Evolutionary conservation across 2,329 filamentous ascomycete genomes (phyloP).

Genomic region (Aquanectria penicillioides): DNA sequence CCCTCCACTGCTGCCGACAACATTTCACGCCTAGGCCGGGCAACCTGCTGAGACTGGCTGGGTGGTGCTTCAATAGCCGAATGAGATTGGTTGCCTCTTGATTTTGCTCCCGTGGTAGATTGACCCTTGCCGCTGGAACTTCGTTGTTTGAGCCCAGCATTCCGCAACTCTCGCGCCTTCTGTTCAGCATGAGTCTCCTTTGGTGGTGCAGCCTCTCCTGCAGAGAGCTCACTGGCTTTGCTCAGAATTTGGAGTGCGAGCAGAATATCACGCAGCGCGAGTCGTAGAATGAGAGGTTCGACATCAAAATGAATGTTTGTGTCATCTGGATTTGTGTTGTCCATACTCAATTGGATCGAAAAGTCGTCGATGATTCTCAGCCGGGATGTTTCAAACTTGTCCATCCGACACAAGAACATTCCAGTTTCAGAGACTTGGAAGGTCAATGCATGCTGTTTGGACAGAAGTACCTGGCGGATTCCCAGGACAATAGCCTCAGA

Average conservation of each 20-base stretch:
- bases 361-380: conserved; percentile 97
- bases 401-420: conserved; percentile 99
- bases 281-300: conserved; percentile 87
- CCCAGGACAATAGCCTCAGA: conserved; percentile 97
- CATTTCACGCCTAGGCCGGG: conserved; percentile 68
- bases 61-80: conserved; percentile 43
- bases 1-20: conserved; percentile 88
- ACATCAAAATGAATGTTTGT: conserved; percentile 88
- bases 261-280: conserved; percentile 94
- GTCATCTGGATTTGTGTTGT: conserved; percentile 69
- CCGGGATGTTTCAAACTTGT: conserved; percentile 90
- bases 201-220: conserved; percentile 60
- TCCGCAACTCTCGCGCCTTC: conserved; percentile 65
- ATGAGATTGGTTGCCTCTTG: conserved; percentile 53
- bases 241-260: conserved; percentile 92
- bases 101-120: conserved; percentile 56
- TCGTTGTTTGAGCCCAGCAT: conserved; percentile 61
- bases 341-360: conserved; percentile 88
- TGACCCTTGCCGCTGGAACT: conserved; percentile 66
- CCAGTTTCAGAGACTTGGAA: conserved; percentile 93
- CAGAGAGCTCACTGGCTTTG: conserved; percentile 88
- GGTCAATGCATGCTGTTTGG: conserved; percentile 92
- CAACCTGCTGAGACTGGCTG: conserved; percentile 24
- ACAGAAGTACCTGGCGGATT: conserved; percentile 91
- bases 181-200: conserved; percentile 56